Base-by-base conservation (phyloP, 139 green algal species). In the Auxenochlorella protothecoides region DNA sequence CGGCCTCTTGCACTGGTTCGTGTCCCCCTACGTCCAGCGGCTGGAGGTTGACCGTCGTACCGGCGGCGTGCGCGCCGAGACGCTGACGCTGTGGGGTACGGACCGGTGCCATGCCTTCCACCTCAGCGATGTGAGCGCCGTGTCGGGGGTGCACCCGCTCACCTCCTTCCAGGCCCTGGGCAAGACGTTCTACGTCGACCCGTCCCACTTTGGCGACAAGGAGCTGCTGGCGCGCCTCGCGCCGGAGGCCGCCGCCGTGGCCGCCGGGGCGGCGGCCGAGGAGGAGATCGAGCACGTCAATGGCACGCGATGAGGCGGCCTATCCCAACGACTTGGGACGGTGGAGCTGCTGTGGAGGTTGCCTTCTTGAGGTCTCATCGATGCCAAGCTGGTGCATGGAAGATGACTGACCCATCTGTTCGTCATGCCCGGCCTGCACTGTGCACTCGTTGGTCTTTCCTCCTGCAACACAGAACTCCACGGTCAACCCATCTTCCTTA, bases 1-100 rank as follows among this genome's bases (percentile, higher is more conserved):
- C 16, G 76, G 76, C 3, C 70, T 86, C 52, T 66, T 86, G 53
- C 72, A 84, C 59, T 84, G 79, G 79, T 84, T 84, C 69, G 81
- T 71, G 6, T 66, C 72, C 4, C 81, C 72, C 9, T 72, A 77
- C 70, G 66, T 78, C 13, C 73, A 81, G 44, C 56, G 63, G 1
- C 55, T 83, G 55, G 70, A 73, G 51, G 64, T 75, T 16, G 61
- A 66, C 44, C 51, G 54, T 6, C 16, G 10, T 52, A 62, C 54
- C 53, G 51, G 66, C 8, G 53, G 27, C 11, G 16, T 76, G 55
- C 59, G 68, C 15, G 65, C 78, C 11, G 68, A 73, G 5, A 78
- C 69, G 2, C 70, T 86, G 14, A 76, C 62, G 8, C 65, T 86
- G 15, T 59, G 81, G 55, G 81, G 68, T 5, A 59, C 55, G 55